Evolutionary conservation across 331 rosid species (phyloP), one percentile per base, ranked within the genome.

Genomic region (Rhamnella rubrinervis): DNA sequence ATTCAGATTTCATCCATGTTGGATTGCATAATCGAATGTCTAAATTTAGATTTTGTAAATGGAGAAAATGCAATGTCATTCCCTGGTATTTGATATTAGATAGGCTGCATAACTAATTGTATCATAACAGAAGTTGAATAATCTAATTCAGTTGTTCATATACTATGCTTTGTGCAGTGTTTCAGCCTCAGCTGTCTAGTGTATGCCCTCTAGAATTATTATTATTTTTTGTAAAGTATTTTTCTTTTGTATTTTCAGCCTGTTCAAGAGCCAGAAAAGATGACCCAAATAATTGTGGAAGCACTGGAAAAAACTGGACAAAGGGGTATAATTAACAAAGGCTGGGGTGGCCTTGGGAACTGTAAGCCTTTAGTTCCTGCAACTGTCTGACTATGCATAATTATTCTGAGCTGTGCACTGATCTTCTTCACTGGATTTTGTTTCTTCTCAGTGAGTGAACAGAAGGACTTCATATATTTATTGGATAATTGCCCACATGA

Each of bases 291-390:
- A 75, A 95, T 95, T 72, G 99, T 95, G 61, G 86, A 86, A 57
- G 96, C 99, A 62, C 81, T 95, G 78, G 93, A 86, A 77, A 83
- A 15, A 55, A 91, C 99, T 16, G 93, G 93, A 76, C 99, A 91
- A 77, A 85, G 99, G 78, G 99, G 99, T 61, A 91, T 95, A 79
- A 91, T 95, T 75, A 95, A 87, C 84, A 91, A 89, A 87, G 99
- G 97, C 77, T 95, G 99, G 99, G 97, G 99, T 73, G 99, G 99
- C 73, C 97, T 95, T 65, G 97, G 96, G 51, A 67, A 83, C 65
- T 86, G 99, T 95, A 84, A 84, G 96, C 81, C 67, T 31, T 53
- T 52, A 28, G 62, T 73, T 41, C 61, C 61, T 38, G 44, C 69
- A 38, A 52, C 16, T 11, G 21, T 8, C 13, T 18, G 10, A 53